phyloP scores from a whole-genome alignment of 2,329 filamentous ascomycete species.

The Arthrobotrys iridis region DNA sequence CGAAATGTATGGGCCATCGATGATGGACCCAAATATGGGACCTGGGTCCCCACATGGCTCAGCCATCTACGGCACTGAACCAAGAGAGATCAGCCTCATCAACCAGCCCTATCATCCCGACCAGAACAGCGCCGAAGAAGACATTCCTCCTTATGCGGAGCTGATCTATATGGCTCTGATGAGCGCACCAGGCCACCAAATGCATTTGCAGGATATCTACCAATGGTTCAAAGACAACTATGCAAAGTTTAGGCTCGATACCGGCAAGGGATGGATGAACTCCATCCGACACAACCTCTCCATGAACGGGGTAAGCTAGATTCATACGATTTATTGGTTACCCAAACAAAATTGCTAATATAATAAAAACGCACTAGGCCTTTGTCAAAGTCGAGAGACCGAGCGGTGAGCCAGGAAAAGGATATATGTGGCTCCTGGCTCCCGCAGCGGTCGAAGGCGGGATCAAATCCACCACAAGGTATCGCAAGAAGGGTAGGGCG shows the following conservation, averaged over 20 bases:
- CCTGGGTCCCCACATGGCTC: neutral
- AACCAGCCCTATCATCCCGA: neutral
- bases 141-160: constrained; percentile 74
- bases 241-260: constrained; percentile 72
- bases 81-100: neutral
- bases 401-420: constrained; percentile 55
- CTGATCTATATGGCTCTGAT: constrained; percentile 81
- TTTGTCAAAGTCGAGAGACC: constrained; percentile 63
- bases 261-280: constrained; percentile 86
- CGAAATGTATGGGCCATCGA: neutral
- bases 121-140: neutral
- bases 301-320: constrained; percentile 82
- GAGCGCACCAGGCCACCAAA: constrained; percentile 72
- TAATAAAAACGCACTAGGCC: constrained; percentile 58
- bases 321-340: constrained; percentile 29
- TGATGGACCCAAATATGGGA: neutral
- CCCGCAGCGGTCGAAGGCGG: constrained; percentile 74
- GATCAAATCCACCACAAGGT: constrained; percentile 86
- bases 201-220: constrained; percentile 88
- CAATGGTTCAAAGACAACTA: constrained; percentile 87
- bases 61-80: neutral
- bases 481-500: constrained; percentile 66
- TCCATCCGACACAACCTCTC: constrained; percentile 95
- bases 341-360: constrained; percentile 41
- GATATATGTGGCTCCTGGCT: constrained; percentile 74